Evolutionary conservation across 1,139 yeast species (phyloP), one percentile per base, ranked within the genome.

Genomic region (Petasospora rhodanensis): DNA sequence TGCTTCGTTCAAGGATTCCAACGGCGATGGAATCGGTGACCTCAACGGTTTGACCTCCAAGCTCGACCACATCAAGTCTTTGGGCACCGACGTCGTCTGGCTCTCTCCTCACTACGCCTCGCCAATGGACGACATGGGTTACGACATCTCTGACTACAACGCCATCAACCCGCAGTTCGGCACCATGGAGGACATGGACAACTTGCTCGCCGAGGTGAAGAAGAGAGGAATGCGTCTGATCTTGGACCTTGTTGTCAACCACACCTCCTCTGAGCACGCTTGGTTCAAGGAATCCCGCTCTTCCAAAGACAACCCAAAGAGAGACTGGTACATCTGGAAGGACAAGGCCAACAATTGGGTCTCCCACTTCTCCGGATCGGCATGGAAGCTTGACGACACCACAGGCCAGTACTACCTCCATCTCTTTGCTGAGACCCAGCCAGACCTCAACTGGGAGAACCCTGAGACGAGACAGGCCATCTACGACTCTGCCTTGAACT

Each of bases 241-340:
- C 32, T 59, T 73, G 43, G 81, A 75, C 52, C 61, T 75, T 52
- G 81, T 75, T 17, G 63, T 75, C 44, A 75, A 75, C 56, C 81
- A 75, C 48, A 70, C 79, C 19, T 73, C 79, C 2, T 55, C 63
- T 32, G 69, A 72, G 46, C 80, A 75, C 47, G 61, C 52, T 20
- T 75, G 80, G 80, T 75, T 74, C 55, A 60, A 70, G 51, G 78
- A 74, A 49, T 68, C 77, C 4, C 57, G 73, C 39, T 61, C 71
- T 11, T 67, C 75, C 7, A 65, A 61, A 48, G 58, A 61, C 30
- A 73, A 67, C 51, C 70, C 78, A 14, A 74, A 75, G 57, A 62
- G 80, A 51, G 76, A 74, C 52, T 75, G 80, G 80, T 75, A 73
- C 55, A 63, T 72, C 46, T 74, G 79, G 80, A 64, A 76, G 53